Percentiles rank a stretch among this genome's conserved stretches.
Conservation (phyloP, 805 yeast genomes). For the Kazachstania africana region DNA sequence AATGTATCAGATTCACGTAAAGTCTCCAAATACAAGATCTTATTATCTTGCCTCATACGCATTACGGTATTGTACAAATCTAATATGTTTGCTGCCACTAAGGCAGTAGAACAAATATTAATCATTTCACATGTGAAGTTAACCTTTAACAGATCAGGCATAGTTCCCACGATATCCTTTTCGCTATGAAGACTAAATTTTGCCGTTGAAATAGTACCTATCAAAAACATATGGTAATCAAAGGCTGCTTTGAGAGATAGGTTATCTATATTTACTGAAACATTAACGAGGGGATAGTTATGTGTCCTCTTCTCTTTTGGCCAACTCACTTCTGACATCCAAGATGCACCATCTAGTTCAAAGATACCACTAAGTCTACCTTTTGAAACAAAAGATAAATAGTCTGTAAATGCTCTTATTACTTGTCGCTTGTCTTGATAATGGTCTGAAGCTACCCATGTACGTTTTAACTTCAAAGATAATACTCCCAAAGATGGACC, state of each 20-base stretch:
- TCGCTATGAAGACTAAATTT: conserved; percentile 57
- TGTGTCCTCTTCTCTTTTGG: conserved; percentile 34
- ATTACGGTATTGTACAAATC: conserved; percentile 64
- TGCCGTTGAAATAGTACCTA: conserved; percentile 40
- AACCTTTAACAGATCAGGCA: conserved; percentile 52
- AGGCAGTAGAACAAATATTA: conserved; percentile 61
- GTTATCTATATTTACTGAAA: conserved; percentile 44
- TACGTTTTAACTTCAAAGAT: conserved; percentile 38
- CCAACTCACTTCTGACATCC: conserved; percentile 68
- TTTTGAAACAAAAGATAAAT: conserved; percentile 38
- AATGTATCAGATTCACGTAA: conserved; percentile 43
- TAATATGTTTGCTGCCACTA: conserved; percentile 72
- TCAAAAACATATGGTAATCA: conserved; percentile 77
- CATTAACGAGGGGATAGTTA: conserved; percentile 53
- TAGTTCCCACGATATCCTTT: conserved; percentile 33
- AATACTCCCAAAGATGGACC: conserved; percentile 76
- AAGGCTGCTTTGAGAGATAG: conserved; percentile 55
- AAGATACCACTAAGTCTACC: conserved; percentile 77
- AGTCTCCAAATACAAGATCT: conserved; percentile 63
- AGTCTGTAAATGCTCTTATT: conserved; percentile 47
- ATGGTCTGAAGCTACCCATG: conserved; percentile 64
- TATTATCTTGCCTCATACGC: conserved; percentile 64
- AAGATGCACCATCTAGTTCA: conserved; percentile 34
- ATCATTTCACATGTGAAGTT: conserved; percentile 38
- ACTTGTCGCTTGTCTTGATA: conserved; percentile 60